Conservation (phyloP, 164 flowering plant species). For the Vitis cinerea region DNA sequence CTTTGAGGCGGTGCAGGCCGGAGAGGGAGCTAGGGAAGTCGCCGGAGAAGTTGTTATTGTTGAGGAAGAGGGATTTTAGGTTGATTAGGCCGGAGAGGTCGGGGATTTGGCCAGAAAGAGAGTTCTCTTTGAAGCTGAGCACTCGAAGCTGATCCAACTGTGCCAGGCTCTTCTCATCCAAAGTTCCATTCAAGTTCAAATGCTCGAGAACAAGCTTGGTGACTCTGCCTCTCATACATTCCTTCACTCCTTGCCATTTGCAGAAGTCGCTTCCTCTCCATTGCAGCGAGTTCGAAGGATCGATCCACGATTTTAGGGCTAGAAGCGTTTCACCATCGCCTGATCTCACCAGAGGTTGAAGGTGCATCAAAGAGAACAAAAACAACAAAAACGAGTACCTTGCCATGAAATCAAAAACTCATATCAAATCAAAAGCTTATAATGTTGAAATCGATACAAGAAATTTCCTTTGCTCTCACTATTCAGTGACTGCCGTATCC, state of each 20-base stretch:
- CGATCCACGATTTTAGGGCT: constrained; percentile 40
- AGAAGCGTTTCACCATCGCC: constrained; percentile 51
- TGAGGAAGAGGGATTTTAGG: constrained; percentile 73
- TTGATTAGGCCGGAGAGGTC: constrained; percentile 59
- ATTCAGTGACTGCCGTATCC: no score
- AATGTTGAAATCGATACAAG: no score
- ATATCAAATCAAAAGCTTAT: no score
- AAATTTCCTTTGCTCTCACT: no score
- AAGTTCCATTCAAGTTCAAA: constrained; percentile 48
- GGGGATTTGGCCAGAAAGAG: constrained; percentile 69
- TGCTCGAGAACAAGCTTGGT: constrained; percentile 72
- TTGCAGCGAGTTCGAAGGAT: constrained; percentile 42
- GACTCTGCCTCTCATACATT: constrained; percentile 68
- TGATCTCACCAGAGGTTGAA: constrained; percentile 24
- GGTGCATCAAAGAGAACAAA: no score
- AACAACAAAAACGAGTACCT: no score
- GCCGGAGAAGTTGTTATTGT: constrained; percentile 68
- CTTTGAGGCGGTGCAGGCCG: constrained; percentile 61
- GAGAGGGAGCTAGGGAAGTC: constrained; percentile 61
- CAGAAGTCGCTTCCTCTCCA: constrained; percentile 49
- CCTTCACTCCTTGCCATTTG: constrained; percentile 68
- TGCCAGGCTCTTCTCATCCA: constrained; percentile 45
- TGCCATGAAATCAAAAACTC: no score
- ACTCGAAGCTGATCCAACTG: constrained; percentile 79
- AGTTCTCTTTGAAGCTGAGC: constrained; percentile 74